Evolutionary conservation across 345 rosid genomes (phyloP), one percentile per base, ranked within the genome.

Genomic region (Brassica nigra): DNA sequence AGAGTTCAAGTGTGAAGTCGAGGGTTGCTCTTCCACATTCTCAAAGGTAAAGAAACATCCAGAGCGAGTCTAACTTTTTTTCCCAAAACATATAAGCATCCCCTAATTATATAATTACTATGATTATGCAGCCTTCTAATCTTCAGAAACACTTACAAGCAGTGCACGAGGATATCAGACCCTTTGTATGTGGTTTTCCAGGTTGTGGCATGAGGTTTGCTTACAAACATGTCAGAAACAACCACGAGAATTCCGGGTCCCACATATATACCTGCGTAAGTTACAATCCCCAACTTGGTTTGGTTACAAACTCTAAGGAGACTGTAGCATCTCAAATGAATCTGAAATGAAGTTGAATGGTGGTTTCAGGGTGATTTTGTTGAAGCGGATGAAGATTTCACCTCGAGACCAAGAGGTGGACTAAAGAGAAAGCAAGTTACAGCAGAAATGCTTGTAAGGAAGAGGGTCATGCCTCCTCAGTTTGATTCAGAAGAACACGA

Each of bases 331-430:
- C 78, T 71, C 6, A 72, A 9, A 12, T 44, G 7, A n/a, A n/a
- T n/a, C n/a, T n/a, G n/a, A n/a, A n/a, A n/a, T n/a, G n/a, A 14
- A 34, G 20, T 10, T 8, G 34, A 31, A 54, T 68, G 12, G 62
- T 64, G 63, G 77, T 68, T 54, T 28, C 87, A 91, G 98, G 99
- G 97, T 7, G 93, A 95, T 78, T 95, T 93, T 55, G 76, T 82
- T 7, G 93, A 85, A 70, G 65, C 89, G 0, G 99, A 95, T 80
- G 90, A 87, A 67, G 85, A 79, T 63, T 91, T 92, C 73, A 84
- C 79, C 4, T 86, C 91, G 1, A 87, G 85, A 81, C 92, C 95
- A 0, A 88, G 99, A 84, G 99, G 98, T 58, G 97, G 99, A 61
- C 66, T 85, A 76, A 91, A 92, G 84, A 87, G 93, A 69, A 83